A percentile compares a stretch with the other conserved stretches of the same genome.
These are phyloP conservation scores for Talaromyces marneffei DNA, from an alignment of 2,329 filamentous ascomycete species.

Conservation along the genomic window DNA sequence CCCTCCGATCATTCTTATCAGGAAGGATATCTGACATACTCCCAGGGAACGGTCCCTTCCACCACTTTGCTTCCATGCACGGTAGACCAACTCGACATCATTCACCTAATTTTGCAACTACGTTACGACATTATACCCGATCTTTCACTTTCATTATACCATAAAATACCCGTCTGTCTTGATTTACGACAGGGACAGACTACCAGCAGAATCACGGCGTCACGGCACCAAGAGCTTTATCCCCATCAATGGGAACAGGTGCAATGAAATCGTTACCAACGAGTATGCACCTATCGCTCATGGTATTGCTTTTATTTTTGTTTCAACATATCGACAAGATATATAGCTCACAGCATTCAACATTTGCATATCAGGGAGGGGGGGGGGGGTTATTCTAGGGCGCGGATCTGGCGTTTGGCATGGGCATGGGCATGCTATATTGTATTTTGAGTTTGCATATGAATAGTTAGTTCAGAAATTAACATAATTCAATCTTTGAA, in stretches of 20 bases:
- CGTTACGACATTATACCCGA: neutral
- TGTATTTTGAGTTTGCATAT: neutral
- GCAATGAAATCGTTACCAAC: neutral
- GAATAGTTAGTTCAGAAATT: neutral
- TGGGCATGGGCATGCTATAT: neutral
- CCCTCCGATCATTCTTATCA: neutral
- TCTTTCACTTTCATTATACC: neutral
- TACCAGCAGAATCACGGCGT: neutral
- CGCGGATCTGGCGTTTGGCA: neutral
- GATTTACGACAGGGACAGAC: neutral
- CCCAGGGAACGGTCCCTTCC: constrained; percentile 28
- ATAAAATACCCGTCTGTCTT: neutral
- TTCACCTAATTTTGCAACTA: neutral
- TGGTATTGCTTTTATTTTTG: neutral
- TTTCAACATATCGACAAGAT: neutral
- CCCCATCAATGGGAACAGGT: neutral
- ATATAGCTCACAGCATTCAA: constrained; percentile 4
- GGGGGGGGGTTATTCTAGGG: neutral
- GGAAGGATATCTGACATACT: too few relatives aligned
- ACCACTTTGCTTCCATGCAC: constrained; percentile 40
- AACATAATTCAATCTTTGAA: neutral
- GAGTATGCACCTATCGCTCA: neutral
- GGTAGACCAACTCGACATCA: constrained; percentile 19
- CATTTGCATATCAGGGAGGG: neutral
- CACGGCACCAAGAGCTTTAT: neutral